These are phyloP conservation scores for Dryadomyces quercivorus DNA, from an alignment of 2,329 filamentous ascomycete species.

Conservation along the genomic window DNA sequence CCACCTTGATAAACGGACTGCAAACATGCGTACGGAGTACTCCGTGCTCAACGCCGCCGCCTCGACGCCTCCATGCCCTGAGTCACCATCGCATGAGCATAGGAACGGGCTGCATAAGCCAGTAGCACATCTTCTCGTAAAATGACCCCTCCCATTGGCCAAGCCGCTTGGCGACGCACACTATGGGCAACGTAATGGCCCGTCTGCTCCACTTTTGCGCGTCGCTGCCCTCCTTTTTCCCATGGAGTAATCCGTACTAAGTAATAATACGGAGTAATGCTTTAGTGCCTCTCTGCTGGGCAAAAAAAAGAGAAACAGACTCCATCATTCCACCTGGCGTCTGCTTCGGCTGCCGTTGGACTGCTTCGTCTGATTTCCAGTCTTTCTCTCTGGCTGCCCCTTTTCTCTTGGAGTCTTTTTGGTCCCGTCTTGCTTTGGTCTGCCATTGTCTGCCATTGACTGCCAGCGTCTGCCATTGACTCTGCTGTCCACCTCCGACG, in stretches of 20 bases:
- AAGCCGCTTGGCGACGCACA: not conserved
- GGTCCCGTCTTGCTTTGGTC: not conserved
- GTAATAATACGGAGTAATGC: not conserved
- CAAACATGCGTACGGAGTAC: too few species aligned
- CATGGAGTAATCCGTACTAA: too few species aligned
- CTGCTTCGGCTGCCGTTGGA: not conserved
- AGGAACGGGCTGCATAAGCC: too few species aligned
- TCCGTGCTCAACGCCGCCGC: too few species aligned
- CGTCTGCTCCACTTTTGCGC: not conserved
- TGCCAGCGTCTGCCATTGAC: too few species aligned
- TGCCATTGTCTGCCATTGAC: too few species aligned
- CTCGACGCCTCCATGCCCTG: too few species aligned
- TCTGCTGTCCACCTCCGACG: not conserved
- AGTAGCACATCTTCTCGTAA: conserved; percentile 1
- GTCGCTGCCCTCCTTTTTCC: not conserved
- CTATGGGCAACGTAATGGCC: not conserved
- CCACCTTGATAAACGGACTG: too few species aligned
- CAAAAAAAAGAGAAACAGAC: not conserved
- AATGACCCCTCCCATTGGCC: conserved; percentile 7
- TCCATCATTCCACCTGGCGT: not conserved
- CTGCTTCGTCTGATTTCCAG: not conserved
- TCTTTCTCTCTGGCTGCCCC: not conserved
- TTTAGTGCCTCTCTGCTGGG: not conserved
- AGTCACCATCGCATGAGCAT: too few species aligned
- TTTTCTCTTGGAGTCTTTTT: not conserved